These are phyloP conservation scores for Hymenoscyphus infarciens DNA, from an alignment of 2,329 filamentous ascomycete species.

Conservation along the genomic window DNA sequence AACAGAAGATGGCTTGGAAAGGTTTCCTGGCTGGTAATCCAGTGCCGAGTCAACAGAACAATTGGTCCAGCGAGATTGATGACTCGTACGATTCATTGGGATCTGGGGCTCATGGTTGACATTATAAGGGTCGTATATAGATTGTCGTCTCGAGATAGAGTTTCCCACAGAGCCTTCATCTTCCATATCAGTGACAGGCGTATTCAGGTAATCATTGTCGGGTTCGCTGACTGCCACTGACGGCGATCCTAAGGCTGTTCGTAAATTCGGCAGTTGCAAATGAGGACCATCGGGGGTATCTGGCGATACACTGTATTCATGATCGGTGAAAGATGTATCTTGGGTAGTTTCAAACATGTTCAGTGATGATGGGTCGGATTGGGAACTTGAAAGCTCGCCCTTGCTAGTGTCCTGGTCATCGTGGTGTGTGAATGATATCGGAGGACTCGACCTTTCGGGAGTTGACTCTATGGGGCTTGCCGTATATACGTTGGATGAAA, in stretches of 20 bases:
- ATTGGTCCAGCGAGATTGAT: constrained; percentile 31
- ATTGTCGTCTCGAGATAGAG: constrained; percentile 18
- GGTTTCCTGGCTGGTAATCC: constrained; percentile 23
- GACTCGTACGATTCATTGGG: constrained; percentile 23
- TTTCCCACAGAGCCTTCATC: constrained; percentile 31
- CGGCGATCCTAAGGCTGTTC: constrained; percentile 27
- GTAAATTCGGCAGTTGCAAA: constrained; percentile 27
- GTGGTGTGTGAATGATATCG: constrained; percentile 10
- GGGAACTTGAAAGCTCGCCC: background rate
- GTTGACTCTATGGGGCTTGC: constrained; percentile 20
- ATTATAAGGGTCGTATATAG: constrained; percentile 21
- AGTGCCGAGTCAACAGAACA: constrained; percentile 29
- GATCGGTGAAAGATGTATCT: constrained; percentile 18
- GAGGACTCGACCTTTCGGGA: constrained; percentile 10
- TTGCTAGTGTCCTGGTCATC: constrained; percentile 7
- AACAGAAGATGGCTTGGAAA: constrained; percentile 10
- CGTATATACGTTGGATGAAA: constrained; percentile 21
- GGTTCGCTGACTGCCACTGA: constrained; percentile 21
- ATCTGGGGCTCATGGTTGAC: constrained; percentile 19
- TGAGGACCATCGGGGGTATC: constrained; percentile 16
- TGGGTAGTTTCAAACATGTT: constrained; percentile 8
- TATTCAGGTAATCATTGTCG: constrained; percentile 25
- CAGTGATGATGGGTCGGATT: background rate
- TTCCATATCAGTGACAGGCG: constrained; percentile 33
- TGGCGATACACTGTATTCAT: constrained; percentile 11